Conservation (phyloP, 257 asterid genomes). For the Jacaranda copaia region DNA sequence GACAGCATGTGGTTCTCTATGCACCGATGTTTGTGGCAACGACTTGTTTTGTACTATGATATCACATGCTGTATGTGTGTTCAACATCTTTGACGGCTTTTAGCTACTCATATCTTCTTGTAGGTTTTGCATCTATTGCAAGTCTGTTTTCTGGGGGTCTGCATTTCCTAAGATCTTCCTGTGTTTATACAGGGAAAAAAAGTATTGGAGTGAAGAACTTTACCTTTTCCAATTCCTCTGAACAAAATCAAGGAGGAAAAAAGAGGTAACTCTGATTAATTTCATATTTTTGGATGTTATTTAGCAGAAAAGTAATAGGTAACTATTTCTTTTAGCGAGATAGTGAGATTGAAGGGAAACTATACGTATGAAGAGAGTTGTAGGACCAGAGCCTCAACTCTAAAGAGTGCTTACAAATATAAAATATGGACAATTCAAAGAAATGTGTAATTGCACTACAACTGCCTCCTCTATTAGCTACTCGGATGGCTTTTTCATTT, state of each 20-base stretch:
- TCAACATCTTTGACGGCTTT: background rate
- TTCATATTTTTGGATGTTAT: slow-evolving; percentile 19
- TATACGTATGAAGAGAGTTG: slow-evolving; percentile 7
- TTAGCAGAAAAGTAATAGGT: slow-evolving; percentile 7
- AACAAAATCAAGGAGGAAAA: slow-evolving; percentile 51
- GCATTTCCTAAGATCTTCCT: slow-evolving; percentile 29
- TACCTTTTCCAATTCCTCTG: slow-evolving; percentile 39
- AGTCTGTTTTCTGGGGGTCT: slow-evolving; percentile 8
- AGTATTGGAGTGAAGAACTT: slow-evolving; percentile 44
- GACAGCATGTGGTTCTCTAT: slow-evolving; percentile 22
- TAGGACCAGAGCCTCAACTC: slow-evolving; percentile 21
- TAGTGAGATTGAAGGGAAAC: slow-evolving; percentile 8
- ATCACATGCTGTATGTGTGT: background rate
- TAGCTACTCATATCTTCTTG: background rate
- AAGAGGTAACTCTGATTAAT: slow-evolving; percentile 59
- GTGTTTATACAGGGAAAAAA: slow-evolving; percentile 46
- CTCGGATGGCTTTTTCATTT: no score
- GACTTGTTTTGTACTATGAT: background rate
- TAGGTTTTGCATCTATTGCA: slow-evolving; percentile 15
- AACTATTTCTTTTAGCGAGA: background rate
- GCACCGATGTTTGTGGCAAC: background rate
- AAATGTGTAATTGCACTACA: background rate
- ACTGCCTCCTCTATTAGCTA: slow-evolving; percentile 5
- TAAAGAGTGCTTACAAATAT: background rate
- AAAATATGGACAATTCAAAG: background rate